Conservation (phyloP, 345 rosid genomes). For the Trapa incisa region DNA sequence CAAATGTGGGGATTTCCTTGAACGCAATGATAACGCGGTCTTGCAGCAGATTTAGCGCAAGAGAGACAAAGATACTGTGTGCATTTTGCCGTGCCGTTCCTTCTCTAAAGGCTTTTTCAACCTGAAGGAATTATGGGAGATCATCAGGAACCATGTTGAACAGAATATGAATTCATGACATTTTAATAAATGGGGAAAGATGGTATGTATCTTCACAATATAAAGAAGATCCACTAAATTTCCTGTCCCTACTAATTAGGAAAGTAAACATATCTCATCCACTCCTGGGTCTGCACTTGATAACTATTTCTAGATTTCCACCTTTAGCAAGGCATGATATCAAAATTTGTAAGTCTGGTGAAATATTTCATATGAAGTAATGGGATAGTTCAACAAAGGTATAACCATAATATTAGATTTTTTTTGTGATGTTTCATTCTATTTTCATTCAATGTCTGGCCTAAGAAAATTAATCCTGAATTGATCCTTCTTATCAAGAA, state of each 20-base stretch:
- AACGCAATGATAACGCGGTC: constrained; percentile 92
- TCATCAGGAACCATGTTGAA: constrained; percentile 5
- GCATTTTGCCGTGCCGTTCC: constrained; percentile 97
- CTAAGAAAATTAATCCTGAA: no score
- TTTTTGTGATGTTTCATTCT: neutral
- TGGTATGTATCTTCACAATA: neutral
- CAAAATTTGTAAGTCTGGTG: neutral
- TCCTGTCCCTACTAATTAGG: neutral
- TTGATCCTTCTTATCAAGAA: neutral
- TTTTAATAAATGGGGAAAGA: neutral
- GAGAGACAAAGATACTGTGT: constrained; percentile 90
- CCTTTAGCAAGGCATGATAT: neutral
- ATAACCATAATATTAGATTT: neutral
- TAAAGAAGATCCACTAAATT: neutral
- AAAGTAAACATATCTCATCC: neutral
- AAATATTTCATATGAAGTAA: neutral
- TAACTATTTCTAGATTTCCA: neutral
- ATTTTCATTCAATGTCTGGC: no score
- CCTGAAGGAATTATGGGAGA: constrained; percentile 26
- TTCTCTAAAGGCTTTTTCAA: constrained; percentile 96
- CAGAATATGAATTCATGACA: neutral
- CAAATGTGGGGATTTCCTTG: constrained; percentile 82
- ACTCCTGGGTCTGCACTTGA: neutral
- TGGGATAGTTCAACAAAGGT: neutral
- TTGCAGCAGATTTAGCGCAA: constrained; percentile 68